These are phyloP conservation scores for Pistacia integerrima DNA, from an alignment of 345 rosid species.

Conservation along the genomic window DNA sequence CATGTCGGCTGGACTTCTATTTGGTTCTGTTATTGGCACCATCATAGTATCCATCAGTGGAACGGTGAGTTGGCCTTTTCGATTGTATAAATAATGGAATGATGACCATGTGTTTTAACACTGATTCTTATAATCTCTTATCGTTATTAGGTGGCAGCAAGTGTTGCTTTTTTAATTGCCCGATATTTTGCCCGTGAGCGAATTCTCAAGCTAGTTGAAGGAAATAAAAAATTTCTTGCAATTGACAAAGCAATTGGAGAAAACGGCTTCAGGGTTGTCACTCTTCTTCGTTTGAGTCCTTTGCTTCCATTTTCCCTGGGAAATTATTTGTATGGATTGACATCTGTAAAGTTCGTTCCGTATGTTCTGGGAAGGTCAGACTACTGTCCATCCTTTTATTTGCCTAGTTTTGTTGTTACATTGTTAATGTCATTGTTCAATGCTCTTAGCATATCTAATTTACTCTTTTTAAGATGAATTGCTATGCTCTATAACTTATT, in stretches of 20 bases:
- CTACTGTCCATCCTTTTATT: conserved; percentile 5
- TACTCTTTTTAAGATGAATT: not conserved
- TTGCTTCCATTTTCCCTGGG: conserved; percentile 97
- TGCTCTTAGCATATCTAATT: not conserved
- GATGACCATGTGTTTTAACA: conserved; percentile 8
- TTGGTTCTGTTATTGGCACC: conserved; percentile 84
- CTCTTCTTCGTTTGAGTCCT: conserved; percentile 93
- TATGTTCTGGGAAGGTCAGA: conserved; percentile 91
- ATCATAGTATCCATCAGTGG: conserved; percentile 98
- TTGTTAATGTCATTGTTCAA: not conserved
- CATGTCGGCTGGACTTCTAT: conserved; percentile 99
- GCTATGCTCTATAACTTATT: not conserved
- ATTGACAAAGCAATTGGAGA: conserved; percentile 98
- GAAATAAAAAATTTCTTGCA: conserved; percentile 93
- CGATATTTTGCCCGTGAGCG: conserved; percentile 98
- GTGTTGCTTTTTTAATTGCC: conserved; percentile 89
- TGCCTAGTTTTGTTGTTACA: not conserved
- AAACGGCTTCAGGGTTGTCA: conserved; percentile 89
- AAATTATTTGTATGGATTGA: conserved; percentile 89
- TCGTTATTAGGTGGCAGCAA: conserved; percentile 78
- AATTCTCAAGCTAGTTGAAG: conserved; percentile 90
- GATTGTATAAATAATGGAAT: not conserved
- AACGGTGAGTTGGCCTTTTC: conserved; percentile 59
- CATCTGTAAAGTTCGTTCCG: conserved; percentile 90
- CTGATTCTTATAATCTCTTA: conserved; percentile 23